Percentiles rank a stretch among this genome's conserved stretches.
phyloP scores from a whole-genome alignment of 2,329 filamentous ascomycete genomes.

The Calonectria hawksworthii region DNA sequence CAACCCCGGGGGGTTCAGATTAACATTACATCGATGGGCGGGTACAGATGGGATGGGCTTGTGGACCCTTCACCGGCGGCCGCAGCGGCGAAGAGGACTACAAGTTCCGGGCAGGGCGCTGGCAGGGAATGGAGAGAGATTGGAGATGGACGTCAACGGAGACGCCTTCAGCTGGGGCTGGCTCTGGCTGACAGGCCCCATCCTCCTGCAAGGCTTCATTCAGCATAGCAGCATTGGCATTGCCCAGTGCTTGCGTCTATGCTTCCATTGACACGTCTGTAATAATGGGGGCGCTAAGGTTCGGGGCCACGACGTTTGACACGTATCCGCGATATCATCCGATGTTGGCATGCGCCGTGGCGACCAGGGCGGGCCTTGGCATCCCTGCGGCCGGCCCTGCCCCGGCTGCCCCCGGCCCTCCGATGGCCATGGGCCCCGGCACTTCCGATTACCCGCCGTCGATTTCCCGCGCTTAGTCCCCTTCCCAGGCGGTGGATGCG shows the following conservation, averaged over 20 bases:
- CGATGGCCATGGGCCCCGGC: slow-evolving; percentile 27
- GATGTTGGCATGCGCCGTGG: slow-evolving; percentile 44
- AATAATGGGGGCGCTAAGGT: slow-evolving; percentile 16
- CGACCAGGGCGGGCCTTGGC: slow-evolving; percentile 26
- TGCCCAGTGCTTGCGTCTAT: not conserved
- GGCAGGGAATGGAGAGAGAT: not conserved
- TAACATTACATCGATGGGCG: not conserved
- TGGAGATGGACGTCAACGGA: too few species aligned
- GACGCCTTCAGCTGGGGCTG: not conserved
- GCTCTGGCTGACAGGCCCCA: not conserved
- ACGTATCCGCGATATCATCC: slow-evolving; percentile 46
- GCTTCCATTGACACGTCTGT: slow-evolving; percentile 25
- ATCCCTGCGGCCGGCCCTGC: slow-evolving; percentile 21
- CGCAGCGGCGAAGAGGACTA: not conserved
- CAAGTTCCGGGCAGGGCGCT: not conserved
- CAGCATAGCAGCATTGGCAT: not conserved
- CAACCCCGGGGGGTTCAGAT: not conserved
- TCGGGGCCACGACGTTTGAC: slow-evolving; percentile 28
- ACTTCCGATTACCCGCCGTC: slow-evolving; percentile 29
- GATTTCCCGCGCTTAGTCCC: slow-evolving; percentile 24
- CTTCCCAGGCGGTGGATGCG: slow-evolving; percentile 28
- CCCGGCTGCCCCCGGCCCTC: slow-evolving; percentile 13
- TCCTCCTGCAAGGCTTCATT: not conserved
- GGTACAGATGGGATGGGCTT: not conserved
- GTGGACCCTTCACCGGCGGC: not conserved